A percentile compares a stretch with the other conserved stretches of the same genome.
These are phyloP conservation scores for Thelephora terrestris DNA, from an alignment of 1,284 basidiomycete genomes.

Conservation along the genomic window DNA sequence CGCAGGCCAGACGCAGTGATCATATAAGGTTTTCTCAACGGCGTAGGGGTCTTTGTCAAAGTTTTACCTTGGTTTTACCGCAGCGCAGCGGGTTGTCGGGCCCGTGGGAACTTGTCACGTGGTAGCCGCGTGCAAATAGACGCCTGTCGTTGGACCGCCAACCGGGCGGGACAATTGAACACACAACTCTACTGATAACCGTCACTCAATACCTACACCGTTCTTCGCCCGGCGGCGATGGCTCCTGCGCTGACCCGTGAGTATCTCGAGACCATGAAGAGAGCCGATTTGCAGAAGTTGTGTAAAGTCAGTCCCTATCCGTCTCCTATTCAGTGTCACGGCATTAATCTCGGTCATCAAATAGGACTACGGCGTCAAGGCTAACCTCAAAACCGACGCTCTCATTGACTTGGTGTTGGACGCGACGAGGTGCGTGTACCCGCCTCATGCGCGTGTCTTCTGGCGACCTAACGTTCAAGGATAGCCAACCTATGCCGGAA, in stretches of 20 bases:
- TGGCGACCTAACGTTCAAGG: conserved; percentile 17
- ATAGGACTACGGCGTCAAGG: conserved; percentile 67
- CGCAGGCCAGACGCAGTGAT: no score
- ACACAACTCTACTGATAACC: background rate
- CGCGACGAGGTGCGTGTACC: conserved; percentile 23
- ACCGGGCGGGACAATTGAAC: background rate
- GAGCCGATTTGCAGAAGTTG: conserved; percentile 60
- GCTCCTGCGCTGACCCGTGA: conserved; percentile 40
- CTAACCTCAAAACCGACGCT: conserved; percentile 69
- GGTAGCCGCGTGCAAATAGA: no score
- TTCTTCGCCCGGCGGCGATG: conserved; percentile 25
- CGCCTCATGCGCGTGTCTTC: no score
- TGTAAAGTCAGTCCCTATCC: conserved; percentile 48
- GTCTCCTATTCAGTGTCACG: background rate
- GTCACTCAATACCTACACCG: conserved; percentile 4
- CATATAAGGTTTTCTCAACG: no score
- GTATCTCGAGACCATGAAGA: conserved; percentile 51
- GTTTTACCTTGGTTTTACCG: no score
- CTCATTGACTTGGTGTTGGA: conserved; percentile 64
- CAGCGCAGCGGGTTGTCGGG: no score
- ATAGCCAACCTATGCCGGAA: conserved; percentile 4
- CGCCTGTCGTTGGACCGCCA: no score
- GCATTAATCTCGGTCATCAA: conserved; percentile 12
- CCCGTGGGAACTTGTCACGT: no score
- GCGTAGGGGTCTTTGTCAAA: no score